Conservation (phyloP, 495 filamentous ascomycete species). For the Penicillium steckii region DNA sequence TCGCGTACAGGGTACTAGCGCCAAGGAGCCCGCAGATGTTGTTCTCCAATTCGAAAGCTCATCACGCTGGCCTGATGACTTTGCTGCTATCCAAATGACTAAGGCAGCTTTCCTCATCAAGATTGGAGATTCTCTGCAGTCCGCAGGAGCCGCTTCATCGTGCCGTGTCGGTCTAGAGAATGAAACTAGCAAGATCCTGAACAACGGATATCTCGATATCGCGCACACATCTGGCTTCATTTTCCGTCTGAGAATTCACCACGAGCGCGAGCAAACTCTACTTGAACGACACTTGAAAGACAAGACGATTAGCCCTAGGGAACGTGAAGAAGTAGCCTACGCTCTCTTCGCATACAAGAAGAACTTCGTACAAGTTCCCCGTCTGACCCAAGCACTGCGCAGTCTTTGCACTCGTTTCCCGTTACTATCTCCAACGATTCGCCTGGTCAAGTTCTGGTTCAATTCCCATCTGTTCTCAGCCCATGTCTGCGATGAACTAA, state of each 20-base stretch:
- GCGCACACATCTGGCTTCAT: conserved; percentile 63
- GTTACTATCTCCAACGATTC: conserved; percentile 76
- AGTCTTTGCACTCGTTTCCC: conserved; percentile 80
- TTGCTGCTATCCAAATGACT: conserved; percentile 85
- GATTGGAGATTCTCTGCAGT: conserved; percentile 68
- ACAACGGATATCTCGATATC: conserved; percentile 82
- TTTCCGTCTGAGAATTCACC: conserved; percentile 57
- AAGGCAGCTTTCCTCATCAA: conserved; percentile 90
- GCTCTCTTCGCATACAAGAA: conserved; percentile 70
- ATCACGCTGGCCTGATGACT: conserved; percentile 87
- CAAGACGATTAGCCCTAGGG: conserved; percentile 56
- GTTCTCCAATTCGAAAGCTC: conserved; percentile 92
- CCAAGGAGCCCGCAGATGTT: conserved; percentile 56
- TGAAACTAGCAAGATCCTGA: conserved; percentile 59
- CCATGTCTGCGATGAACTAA: conserved; percentile 74
- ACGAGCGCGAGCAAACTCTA: conserved; percentile 81
- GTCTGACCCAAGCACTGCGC: conserved; percentile 76
- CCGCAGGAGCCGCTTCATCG: conserved; percentile 46
- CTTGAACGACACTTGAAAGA: conserved; percentile 77
- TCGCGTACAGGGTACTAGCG: conserved; percentile 34
- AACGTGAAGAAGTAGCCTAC: conserved; percentile 63
- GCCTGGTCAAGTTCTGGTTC: conserved; percentile 91
- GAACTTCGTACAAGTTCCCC: conserved; percentile 67
- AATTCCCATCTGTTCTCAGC: conserved; percentile 71
- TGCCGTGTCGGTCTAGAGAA: conserved; percentile 81